A percentile compares a stretch with the other conserved stretches of the same genome.
Evolutionary conservation across 768 basidiomycete genomes (phyloP).

Genomic region (Lactarius evosmus): DNA sequence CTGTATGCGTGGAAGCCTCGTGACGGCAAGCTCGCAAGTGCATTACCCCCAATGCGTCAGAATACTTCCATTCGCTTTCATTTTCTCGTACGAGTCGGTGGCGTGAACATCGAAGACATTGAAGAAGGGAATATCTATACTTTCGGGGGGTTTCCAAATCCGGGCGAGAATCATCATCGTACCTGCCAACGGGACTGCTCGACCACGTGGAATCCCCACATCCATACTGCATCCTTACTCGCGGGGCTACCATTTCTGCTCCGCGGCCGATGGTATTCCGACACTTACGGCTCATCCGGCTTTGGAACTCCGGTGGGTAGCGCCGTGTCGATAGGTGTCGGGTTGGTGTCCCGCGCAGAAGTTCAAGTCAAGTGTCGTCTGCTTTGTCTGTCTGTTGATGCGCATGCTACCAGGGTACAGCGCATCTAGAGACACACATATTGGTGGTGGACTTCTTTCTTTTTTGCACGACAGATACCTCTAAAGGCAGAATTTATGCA

Average conservation of each 20-base stretch:
- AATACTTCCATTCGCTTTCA: conserved; percentile 3
- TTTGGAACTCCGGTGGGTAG: background rate
- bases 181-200: background rate
- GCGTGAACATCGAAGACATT: background rate
- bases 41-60: background rate
- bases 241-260: conserved; percentile 13
- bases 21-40: background rate
- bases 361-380: background rate
- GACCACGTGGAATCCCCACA: background rate
- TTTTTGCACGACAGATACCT: conserved; percentile 11
- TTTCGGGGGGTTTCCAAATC: conserved; percentile 4
- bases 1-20: conserved; percentile 5
- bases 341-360: background rate
- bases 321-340: background rate
- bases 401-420: conserved; percentile 1
- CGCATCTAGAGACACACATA: conserved; percentile 10
- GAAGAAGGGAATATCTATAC: background rate
- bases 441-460: background rate
- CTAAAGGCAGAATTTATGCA: conserved; percentile 14
- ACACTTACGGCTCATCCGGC: background rate
- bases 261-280: conserved; percentile 11
- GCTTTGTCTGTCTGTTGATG: background rate
- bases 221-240: background rate
- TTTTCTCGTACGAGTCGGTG: background rate
- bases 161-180: conserved; percentile 7